Conservation (phyloP, 352 stramenopile species). For the Globisporangium emineosum region DNA sequence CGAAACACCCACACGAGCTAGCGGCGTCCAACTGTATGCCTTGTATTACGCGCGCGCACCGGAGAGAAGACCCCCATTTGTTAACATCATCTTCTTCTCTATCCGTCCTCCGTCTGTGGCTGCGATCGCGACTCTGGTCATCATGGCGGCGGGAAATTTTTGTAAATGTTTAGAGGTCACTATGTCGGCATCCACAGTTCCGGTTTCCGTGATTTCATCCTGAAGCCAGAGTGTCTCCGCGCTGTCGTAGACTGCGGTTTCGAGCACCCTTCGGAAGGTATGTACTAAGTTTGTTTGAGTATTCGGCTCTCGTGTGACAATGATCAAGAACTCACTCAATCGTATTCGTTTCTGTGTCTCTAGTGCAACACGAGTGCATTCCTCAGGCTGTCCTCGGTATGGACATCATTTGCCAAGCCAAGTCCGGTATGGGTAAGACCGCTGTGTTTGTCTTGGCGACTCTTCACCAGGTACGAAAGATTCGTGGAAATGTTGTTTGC, state of each 20-base stretch:
- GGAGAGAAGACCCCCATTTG: slow-evolving; percentile 35
- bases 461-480: slow-evolving; percentile 93
- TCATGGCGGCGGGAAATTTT: slow-evolving; percentile 16
- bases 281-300: slow-evolving; percentile 14
- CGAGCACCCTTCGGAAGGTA: slow-evolving; percentile 99
- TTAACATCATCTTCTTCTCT: slow-evolving; percentile 85
- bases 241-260: slow-evolving; percentile 99
- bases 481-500: not conserved
- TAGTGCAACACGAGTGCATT: slow-evolving; percentile 99
- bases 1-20: slow-evolving; percentile 9
- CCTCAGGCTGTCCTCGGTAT: slow-evolving; percentile 99
- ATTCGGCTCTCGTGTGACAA: not conserved
- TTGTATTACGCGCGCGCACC: slow-evolving; percentile 21
- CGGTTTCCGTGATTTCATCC: slow-evolving; percentile 99
- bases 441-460: slow-evolving; percentile 99
- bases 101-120: slow-evolving; percentile 50
- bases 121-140: slow-evolving; percentile 19
- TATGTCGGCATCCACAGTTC: slow-evolving; percentile 99
- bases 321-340: slow-evolving; percentile 17
- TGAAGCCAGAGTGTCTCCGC: slow-evolving; percentile 98
- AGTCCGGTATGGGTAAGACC: slow-evolving; percentile 99
- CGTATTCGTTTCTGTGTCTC: slow-evolving; percentile 12
- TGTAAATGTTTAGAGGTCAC: slow-evolving; percentile 88
- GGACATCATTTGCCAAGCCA: slow-evolving; percentile 99
- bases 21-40: slow-evolving; percentile 10